phyloP scores from a whole-genome alignment of 495 filamentous ascomycete species.

The Neurospora sp. region DNA sequence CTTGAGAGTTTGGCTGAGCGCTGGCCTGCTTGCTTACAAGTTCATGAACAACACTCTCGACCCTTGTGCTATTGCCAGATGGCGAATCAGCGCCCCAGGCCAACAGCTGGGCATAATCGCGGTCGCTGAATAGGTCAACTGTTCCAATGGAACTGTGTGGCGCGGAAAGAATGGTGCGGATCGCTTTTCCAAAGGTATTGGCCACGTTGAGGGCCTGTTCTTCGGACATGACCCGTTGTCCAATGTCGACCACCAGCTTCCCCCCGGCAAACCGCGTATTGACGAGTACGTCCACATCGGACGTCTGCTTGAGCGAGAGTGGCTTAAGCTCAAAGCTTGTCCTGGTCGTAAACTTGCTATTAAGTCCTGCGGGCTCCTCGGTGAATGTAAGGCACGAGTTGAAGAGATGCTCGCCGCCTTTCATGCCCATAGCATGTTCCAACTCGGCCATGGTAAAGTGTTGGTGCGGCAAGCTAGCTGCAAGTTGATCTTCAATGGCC shows the following conservation, averaged over 20 bases:
- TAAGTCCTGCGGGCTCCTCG: constrained; percentile 27
- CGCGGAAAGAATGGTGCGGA: constrained; percentile 29
- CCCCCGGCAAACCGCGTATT: constrained; percentile 29
- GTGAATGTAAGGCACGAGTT: constrained; percentile 38
- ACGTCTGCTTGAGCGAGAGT: constrained; percentile 33
- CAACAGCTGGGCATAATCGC: constrained; percentile 35
- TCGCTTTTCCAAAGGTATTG: constrained; percentile 32
- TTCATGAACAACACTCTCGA: constrained; percentile 24
- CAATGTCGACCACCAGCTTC: constrained; percentile 31
- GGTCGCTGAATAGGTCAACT: constrained; percentile 34
- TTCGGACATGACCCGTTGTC: constrained; percentile 30
- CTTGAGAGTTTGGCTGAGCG: constrained; percentile 28
- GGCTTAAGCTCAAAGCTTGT: constrained; percentile 25
- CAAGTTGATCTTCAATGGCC: constrained; percentile 26
- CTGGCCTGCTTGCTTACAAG: constrained; percentile 25
- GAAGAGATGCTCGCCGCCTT: constrained; percentile 30
- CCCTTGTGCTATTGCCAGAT: constrained; percentile 8
- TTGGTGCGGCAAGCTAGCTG: constrained; percentile 27
- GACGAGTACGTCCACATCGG: constrained; percentile 32
- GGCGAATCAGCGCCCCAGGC: constrained; percentile 24
- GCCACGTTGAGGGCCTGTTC: constrained; percentile 33
- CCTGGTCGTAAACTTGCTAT: constrained; percentile 28
- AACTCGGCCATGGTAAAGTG: constrained; percentile 32
- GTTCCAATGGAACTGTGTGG: constrained; percentile 25
- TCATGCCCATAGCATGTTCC: constrained; percentile 33